Evolutionary conservation across 495 filamentous ascomycete species (phyloP), one percentile per base, ranked within the genome.

Genomic region (Penicillium psychrofluorescens): DNA sequence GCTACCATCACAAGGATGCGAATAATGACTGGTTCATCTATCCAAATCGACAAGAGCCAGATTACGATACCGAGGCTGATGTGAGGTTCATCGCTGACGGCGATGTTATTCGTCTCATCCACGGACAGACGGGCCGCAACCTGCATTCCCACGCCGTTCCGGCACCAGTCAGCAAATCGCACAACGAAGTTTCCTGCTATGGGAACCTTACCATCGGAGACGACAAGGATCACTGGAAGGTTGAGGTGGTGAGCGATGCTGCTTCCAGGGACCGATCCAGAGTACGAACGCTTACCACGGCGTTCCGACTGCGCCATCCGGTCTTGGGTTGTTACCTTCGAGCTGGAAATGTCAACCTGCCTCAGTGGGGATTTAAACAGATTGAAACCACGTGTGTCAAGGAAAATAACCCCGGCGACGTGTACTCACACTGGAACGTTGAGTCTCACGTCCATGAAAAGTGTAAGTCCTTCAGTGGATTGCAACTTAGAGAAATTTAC

Each of bases 11-110:
- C 73, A 98, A 98, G 61, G 92, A 98, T 77, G 80, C 92, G 53
- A 98, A 98, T 72, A 98, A 98, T 56, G 94, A 98, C 67, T 98
- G 92, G 92, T 96, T 90, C 65, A 95, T 98, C 62, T 95, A 95
- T 58, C 94, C 92, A 12, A 92, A 89, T 68, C 85, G 92, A 35
- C 53, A 71, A 29, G 75, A 91, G 30, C 62, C 74, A 4, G 83
- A 86, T n/a, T 94, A 80, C 55, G 76, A 88, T 54, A 63, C 78
- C 3, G 80, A 85, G 29, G 79, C 72, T 29, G 71, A 75, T 8
- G 70, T 90, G 37, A 78, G 79, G 46, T 94, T 81, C 59, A 77
- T 95, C 50, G 85, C 78, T 9, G 80, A 97, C 58, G 83, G 84
- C 37, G 77, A 88, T 56, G 67, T 77, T 35, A 78, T 98, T 53